Evolutionary conservation across 768 basidiomycete species (phyloP).

Genomic region (Inosperma sp.): DNA sequence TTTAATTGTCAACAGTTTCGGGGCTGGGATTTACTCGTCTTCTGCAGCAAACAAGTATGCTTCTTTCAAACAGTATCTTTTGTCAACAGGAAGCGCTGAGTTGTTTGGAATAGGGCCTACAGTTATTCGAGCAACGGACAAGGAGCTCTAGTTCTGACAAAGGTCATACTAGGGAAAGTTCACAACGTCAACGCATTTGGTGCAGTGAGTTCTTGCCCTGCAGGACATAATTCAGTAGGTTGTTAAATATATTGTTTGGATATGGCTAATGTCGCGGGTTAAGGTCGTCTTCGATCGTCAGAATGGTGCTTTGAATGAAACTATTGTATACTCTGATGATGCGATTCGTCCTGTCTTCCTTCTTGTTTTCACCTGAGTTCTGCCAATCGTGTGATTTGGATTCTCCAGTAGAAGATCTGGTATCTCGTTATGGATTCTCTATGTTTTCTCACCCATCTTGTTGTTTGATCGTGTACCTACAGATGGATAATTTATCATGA

Average conservation of each 20-base stretch:
- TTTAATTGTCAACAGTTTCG: not conserved
- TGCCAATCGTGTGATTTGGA: not conserved
- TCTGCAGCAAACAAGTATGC: slow-evolving; percentile 28
- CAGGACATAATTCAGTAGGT: slow-evolving; percentile 28
- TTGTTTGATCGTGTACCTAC: too few species aligned
- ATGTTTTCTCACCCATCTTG: too few species aligned
- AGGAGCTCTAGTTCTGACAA: slow-evolving; percentile 25
- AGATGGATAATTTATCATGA: too few species aligned
- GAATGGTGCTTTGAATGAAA: too few species aligned
- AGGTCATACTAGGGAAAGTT: slow-evolving; percentile 27
- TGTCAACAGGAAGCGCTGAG: not conserved
- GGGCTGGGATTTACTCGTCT: slow-evolving; percentile 25
- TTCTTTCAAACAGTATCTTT: not conserved
- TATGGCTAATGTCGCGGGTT: too few species aligned
- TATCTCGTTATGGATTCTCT: too few species aligned
- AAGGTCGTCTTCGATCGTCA: too few species aligned
- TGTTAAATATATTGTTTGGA: not conserved
- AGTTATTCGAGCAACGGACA: slow-evolving; percentile 18
- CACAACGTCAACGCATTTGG: slow-evolving; percentile 16
- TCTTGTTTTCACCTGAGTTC: slow-evolving; percentile 21
- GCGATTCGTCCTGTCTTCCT: slow-evolving; percentile 32
- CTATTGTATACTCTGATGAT: slow-evolving; percentile 29
- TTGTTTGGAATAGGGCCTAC: slow-evolving; percentile 20
- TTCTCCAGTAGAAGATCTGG: too few species aligned
- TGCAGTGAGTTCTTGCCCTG: slow-evolving; percentile 25